Evolutionary conservation across 192 early-diverging fungal genomes (phyloP), one percentile per base, ranked within the genome.

Genomic region (Rhizophagus clarus): DNA sequence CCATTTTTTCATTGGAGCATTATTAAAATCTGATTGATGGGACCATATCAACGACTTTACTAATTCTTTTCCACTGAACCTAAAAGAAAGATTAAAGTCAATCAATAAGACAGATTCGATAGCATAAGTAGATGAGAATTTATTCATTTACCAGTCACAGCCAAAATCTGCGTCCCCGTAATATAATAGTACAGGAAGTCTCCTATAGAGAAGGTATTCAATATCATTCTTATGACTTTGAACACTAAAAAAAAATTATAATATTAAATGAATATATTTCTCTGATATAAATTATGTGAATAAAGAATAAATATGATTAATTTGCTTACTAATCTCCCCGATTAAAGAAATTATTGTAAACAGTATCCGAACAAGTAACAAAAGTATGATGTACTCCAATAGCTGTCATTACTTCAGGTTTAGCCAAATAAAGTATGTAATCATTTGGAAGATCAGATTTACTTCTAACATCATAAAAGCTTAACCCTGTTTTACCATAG

Each of bases 101-200:
- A 7, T 37, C 34, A 37, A 37, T 37, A 7, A 37, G 0, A 37
- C 6, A 37, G 6, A 37, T 37, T 7, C 5, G 5, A 3, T 37
- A 37, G 34, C 34, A 37, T 37, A 37, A 37, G 5, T 37, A 37
- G 7, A 37, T 37, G 34, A 37, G 34, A 37, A 37, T 7, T 7
- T 37, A 37, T 37, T 37, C 34, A 7, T 61, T 88, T 87, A 88
- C 87, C 89, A 94, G 79, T 93, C 94, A 85, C 95, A 95, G 49
- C 93, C 93, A 77, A 87, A 94, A 80, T 94, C 95, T 6, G 91
- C 90, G 80, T 96, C 95, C 61, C 94, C 95, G 75, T 88, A 91
- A 80, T 95, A 96, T 74, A 94, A 82, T 10, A 96, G 77, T 47
- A 94, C 85, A 1, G 85, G 86, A 28, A 94, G 68, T 10, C 86